Evolutionary conservation across 768 basidiomycete species (phyloP), one percentile per base, ranked within the genome.

Genomic region (Pulveroboletus frians): DNA sequence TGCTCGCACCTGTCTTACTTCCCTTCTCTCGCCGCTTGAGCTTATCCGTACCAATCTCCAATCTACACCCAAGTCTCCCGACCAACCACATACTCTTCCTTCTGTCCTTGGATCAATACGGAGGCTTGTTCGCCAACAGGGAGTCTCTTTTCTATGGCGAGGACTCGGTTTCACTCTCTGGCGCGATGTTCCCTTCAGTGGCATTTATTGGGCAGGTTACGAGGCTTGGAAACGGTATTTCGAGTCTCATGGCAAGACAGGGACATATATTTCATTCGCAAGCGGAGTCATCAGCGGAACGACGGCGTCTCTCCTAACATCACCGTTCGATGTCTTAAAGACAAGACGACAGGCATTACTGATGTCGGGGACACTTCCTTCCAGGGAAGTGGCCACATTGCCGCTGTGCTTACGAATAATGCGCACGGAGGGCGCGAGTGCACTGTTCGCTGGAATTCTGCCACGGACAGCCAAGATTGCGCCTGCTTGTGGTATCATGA

Each of bases 401-500:
- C 77, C 83, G 4, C 69, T 96, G 7, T 69, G 90, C 31, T 52
- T 77, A 51, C 78, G 81, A 49, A 85, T 98, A 38, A 60, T 91
- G 31, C 79, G 75, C 49, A 85, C 79, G 4, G 96, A 99, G 65
- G 96, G 96, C 2, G 53, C 73, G 5, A 67, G 77, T 9, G 87
- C 89, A 2, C 71, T 97, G 42, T 95, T 87, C 63, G 84, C 90
- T 30, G 96, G 96, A 0, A 70, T 92, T 35, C 67, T 83, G 8
- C 95, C 95, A 43, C 83, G 96, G 34, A 83, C 94, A 45, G 92
- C 83, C 37, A 99, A 98, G 69, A 95, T 96, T 54, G 92, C 92
- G 10, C 96, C 96, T 34, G 96, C 95, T 36, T 99, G 96, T 68
- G 95, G 95, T 20, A 86, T 99, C 56, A 97, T 98, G 95, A 96